These are phyloP conservation scores for Lactarius pseudohatsudake DNA, from an alignment of 768 basidiomycete species.

Conservation along the genomic window DNA sequence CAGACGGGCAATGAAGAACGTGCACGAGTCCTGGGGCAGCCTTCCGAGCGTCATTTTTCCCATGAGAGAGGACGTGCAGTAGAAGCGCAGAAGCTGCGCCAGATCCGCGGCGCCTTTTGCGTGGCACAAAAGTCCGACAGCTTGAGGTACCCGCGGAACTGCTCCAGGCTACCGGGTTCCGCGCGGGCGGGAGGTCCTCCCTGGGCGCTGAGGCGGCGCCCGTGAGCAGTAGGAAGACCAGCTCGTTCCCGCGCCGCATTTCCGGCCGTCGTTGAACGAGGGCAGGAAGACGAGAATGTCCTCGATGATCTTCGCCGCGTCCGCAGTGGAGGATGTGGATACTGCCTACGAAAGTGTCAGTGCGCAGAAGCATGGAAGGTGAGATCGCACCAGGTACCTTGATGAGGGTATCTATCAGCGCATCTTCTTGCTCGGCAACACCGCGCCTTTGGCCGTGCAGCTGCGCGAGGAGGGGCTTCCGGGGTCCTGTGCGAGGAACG, in stretches of 20 bases:
- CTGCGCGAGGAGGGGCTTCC: slow-evolving; percentile 44
- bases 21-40: slow-evolving; percentile 44
- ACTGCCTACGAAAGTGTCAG: slow-evolving; percentile 45
- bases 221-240: slow-evolving; percentile 43
- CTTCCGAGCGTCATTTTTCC: slow-evolving; percentile 50
- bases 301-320: slow-evolving; percentile 50
- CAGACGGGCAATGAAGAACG: slow-evolving; percentile 48
- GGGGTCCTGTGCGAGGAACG: slow-evolving; percentile 56
- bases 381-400: slow-evolving; percentile 39
- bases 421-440: slow-evolving; percentile 47
- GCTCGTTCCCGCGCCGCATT: slow-evolving; percentile 34
- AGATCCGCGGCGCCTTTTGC: slow-evolving; percentile 45
- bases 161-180: slow-evolving; percentile 39
- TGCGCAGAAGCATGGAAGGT: neutral
- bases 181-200: slow-evolving; percentile 31
- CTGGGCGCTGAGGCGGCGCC: slow-evolving; percentile 39
- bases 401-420: slow-evolving; percentile 49
- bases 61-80: slow-evolving; percentile 41
- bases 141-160: slow-evolving; percentile 46
- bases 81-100: slow-evolving; percentile 52
- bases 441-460: slow-evolving; percentile 44
- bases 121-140: slow-evolving; percentile 46
- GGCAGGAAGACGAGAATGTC: slow-evolving; percentile 53
- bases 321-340: slow-evolving; percentile 41
- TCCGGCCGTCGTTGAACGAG: slow-evolving; percentile 37